phyloP scores from a whole-genome alignment of 441 rosid species.

The Corymbia citriodora region DNA sequence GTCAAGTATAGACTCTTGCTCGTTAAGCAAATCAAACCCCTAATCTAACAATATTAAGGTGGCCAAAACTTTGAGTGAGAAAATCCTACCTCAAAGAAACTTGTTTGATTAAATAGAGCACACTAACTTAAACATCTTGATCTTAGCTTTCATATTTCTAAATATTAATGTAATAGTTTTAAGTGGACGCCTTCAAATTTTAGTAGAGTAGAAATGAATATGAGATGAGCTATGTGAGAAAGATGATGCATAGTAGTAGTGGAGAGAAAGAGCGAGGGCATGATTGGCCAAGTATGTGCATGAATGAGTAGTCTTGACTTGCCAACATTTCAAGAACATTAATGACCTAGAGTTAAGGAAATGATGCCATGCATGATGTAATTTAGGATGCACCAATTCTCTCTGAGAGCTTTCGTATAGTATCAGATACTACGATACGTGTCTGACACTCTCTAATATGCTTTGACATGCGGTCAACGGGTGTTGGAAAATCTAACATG shows the following conservation, averaged over 20 bases:
- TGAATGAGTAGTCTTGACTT: neutral
- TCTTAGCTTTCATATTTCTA: neutral
- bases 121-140: neutral
- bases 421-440: fast-evolving
- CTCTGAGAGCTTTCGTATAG: fast-evolving
- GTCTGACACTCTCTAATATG: no score
- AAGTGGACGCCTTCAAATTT: neutral
- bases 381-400: no score
- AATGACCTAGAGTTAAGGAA: neutral
- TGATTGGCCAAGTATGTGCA: neutral
- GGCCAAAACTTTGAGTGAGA: neutral
- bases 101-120: neutral
- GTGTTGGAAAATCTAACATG: no score
- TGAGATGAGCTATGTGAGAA: neutral
- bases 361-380: neutral
- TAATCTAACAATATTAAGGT: neutral
- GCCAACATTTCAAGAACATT: neutral
- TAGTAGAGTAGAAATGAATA: neutral
- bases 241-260: neutral
- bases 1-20: neutral
- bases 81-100: neutral
- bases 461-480: no score
- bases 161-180: neutral
- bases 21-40: neutral
- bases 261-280: neutral